Evolutionary conservation across 805 yeast genomes (phyloP).

Genomic region (Cyberlindnera suaveolens): DNA sequence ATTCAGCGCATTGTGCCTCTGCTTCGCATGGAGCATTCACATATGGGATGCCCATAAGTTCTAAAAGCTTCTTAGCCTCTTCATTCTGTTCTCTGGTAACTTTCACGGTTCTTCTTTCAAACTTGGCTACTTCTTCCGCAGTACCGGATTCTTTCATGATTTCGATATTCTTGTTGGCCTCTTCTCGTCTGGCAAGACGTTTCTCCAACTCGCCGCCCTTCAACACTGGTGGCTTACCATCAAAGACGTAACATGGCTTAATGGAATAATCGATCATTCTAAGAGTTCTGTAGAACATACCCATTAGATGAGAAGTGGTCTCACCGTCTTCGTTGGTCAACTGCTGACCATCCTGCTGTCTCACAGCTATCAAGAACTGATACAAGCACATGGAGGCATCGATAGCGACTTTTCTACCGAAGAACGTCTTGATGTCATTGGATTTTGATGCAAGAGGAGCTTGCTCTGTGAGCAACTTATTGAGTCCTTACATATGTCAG

Average conservation of each 20-base stretch:
- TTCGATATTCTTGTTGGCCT: constrained; percentile 70
- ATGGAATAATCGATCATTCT: constrained; percentile 88
- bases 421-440: constrained; percentile 75
- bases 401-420: constrained; percentile 96
- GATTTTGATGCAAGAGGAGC: constrained; percentile 78
- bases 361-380: constrained; percentile 91
- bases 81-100: constrained; percentile 90
- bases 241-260: constrained; percentile 95
- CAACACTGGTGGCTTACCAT: constrained; percentile 93
- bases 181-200: constrained; percentile 73
- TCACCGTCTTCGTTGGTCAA: constrained; percentile 85
- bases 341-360: constrained; percentile 96
- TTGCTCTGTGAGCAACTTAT: constrained; percentile 80
- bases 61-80: constrained; percentile 78
- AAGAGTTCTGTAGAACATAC: constrained; percentile 91
- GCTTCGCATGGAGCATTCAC: constrained; percentile 97
- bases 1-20: constrained; percentile 95
- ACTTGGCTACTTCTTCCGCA: constrained; percentile 65
- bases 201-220: constrained; percentile 92
- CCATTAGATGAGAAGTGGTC: constrained; percentile 91
- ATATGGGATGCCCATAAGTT: constrained; percentile 91
- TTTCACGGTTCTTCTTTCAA: constrained; percentile 81
- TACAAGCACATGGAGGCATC: constrained; percentile 94
- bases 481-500: constrained; percentile 49
- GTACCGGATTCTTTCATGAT: constrained; percentile 77